phyloP scores from a whole-genome alignment of 768 basidiomycete species.

The Strobilomyces echinocephalus region DNA sequence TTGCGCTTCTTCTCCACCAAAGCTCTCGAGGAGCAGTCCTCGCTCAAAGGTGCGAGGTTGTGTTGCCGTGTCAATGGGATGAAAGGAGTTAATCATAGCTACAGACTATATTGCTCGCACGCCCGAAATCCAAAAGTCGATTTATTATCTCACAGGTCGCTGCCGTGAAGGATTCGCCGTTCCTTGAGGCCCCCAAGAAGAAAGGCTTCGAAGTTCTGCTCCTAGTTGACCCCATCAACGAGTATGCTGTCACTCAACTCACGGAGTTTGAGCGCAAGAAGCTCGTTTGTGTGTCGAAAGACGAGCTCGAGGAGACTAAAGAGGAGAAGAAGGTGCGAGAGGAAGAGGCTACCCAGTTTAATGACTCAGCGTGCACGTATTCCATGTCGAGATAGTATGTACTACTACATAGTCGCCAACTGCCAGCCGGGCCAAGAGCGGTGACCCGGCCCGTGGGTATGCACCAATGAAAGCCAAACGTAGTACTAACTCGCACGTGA shows the following conservation, averaged over 20 bases:
- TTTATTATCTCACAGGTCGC: slow-evolving; percentile 99
- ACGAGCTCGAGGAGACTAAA: slow-evolving; percentile 98
- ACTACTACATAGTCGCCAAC: too few species aligned
- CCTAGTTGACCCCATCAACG: slow-evolving; percentile 97
- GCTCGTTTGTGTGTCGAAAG: slow-evolving; percentile 96
- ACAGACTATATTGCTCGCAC: slow-evolving; percentile 98
- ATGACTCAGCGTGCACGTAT: too few species aligned
- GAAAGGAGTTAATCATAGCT: background rate
- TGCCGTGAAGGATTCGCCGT: slow-evolving; percentile 88
- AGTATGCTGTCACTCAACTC: slow-evolving; percentile 97
- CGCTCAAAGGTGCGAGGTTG: slow-evolving; percentile 73
- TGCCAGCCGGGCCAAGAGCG: too few species aligned
- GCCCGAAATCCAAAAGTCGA: slow-evolving; percentile 97
- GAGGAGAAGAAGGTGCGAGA: slow-evolving; percentile 94
- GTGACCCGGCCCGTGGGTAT: too few species aligned
- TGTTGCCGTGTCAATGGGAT: background rate
- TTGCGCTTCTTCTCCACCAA: slow-evolving; percentile 98
- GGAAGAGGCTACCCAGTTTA: slow-evolving; percentile 76
- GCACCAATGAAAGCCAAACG: too few species aligned
- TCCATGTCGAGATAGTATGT: too few species aligned
- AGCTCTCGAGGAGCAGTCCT: slow-evolving; percentile 82
- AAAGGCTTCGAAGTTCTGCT: slow-evolving; percentile 98
- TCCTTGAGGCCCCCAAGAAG: slow-evolving; percentile 99
- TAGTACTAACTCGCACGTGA: too few species aligned
- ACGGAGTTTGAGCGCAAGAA: slow-evolving; percentile 99